Evolutionary conservation across 73 alveolate genomes (phyloP).

Genomic region (Symbiodinium natans): DNA sequence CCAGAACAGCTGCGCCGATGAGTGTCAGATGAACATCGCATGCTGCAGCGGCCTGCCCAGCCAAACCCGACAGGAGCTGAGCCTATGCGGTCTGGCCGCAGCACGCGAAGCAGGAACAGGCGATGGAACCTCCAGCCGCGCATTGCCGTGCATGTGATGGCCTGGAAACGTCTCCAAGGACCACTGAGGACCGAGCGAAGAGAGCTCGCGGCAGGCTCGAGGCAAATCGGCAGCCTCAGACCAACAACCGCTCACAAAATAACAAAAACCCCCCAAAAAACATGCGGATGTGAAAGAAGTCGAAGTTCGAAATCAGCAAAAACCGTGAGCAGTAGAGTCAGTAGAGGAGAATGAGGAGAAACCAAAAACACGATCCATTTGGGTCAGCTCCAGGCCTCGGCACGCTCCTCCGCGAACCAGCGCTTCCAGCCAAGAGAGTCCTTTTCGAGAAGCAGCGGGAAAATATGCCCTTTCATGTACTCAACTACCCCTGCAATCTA

Average conservation of each 20-base stretch:
- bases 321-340: not conserved
- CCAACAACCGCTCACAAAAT: too few species aligned
- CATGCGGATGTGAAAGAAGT: too few species aligned
- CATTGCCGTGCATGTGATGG: not conserved
- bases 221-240: constrained; percentile 66
- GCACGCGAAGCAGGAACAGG: constrained; percentile 98
- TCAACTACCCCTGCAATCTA: too few species aligned
- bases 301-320: too few species aligned
- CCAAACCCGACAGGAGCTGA: too few species aligned
- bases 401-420: constrained; percentile 78
- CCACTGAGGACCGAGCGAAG: not conserved
- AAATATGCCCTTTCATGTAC: not conserved
- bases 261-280: too few species aligned
- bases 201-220: constrained; percentile 58
- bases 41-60: too few species aligned
- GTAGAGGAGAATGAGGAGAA: not conserved
- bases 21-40: too few species aligned
- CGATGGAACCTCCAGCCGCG: constrained; percentile 97
- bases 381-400: not conserved
- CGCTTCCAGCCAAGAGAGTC: constrained; percentile 90
- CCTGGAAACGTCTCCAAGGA: not conserved
- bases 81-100: constrained; percentile 99
- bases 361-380: not conserved
- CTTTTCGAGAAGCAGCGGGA: not conserved
- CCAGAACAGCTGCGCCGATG: too few species aligned